Base-by-base conservation (phyloP, 768 basidiomycete genomes). In the Hortiboletus flavorubellus region DNA sequence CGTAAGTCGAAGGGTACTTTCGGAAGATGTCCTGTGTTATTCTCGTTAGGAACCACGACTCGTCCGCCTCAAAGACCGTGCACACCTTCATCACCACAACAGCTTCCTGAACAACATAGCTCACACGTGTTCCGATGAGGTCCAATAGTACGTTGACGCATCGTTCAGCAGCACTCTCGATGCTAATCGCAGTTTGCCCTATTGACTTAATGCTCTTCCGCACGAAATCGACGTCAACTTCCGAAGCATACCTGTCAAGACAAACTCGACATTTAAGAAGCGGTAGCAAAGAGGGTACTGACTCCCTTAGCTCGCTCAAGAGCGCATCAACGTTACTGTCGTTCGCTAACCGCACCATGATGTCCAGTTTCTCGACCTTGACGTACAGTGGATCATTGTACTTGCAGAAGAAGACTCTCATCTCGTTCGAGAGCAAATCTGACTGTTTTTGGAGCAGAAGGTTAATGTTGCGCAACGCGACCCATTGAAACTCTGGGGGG, bases 321-420 rank as follows among this genome's bases (percentile, higher is more conserved):
- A 98, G 77, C 8, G 94, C 93, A 73, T 98, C 94, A 1, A 96
- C 91, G 63, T 98, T 99, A 71, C 82, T 86, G 58, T 98, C 96
- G 21, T 79, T 81, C 12, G 93, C 94, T 53, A 99, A 75, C 52
- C 93, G 80, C 48, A 98, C 91, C 97, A 99, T 99, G 68, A 98
- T 97, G 63, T 98, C 97, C 61, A 99, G 75, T 73, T 99, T 98
- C 72, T 98, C 97, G 49, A 98, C 84, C 72, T 99, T 99, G 70
- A 98, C 95, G 66, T 98, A 99, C n/a, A 96, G 75, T 6, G 96
- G 96, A 67, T 99, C 96, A 66, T 98, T 98, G 75, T 99, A 98
- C 72, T 99, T 99, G 85, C 96, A 98, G 79, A 98, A 99, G 72
- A 99, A 99, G 18, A 99, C 97, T 43, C 95, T 83, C 92, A 99